Base-by-base conservation (phyloP, 192 early-diverging fungal species). In the Umbelopsis isabellina region DNA sequence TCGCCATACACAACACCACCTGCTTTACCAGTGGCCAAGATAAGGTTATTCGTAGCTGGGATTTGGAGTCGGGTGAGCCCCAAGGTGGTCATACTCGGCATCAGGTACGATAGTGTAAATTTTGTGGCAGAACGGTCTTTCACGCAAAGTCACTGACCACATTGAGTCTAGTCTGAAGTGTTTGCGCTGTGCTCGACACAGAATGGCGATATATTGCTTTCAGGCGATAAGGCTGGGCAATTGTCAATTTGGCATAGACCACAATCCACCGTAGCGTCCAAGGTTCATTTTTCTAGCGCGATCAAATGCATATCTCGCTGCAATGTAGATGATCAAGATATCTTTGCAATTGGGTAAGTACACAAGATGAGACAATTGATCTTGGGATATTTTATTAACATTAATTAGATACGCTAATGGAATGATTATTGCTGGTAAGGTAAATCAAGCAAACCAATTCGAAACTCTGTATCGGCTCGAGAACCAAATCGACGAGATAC, bases 401-500 rank as follows among this genome's bases (percentile, higher is more conserved):
- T 25, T 10, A 52, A 37, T 12, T 18, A 61, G 55, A 30, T 61
- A 61, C 33, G 55, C 55, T 11, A 61, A 61, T 61, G 55, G 55
- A 4, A 61, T 61, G 55, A 35, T 61, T 13, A 61, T 61, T 25
- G 27, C 37, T 35, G 55, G 55, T 4, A 61, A 61, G 16, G 2
- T 61, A 35, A 61, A 61, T 30, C 5, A 12, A 4, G 7, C 33
- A 16, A 25, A 33, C 11, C 55, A 61, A 61, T 61, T 61, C 30
- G 55, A 61, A 22, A 64, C 74, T 11, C 35, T 72, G 1, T 76
- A 72, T n/a, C 77, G 78, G 13, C 49, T 84, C 11, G 65, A 80
- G 49, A 77, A 77, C 20, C 83, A 84, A 47, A 73, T 74, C 23
- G 66, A 68, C 18, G 79, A 78, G 67, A 82, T 84, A 61, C 83